These are phyloP conservation scores for Lizonia empirigonia DNA, from an alignment of 2,329 filamentous ascomycete genomes.

Conservation along the genomic window DNA sequence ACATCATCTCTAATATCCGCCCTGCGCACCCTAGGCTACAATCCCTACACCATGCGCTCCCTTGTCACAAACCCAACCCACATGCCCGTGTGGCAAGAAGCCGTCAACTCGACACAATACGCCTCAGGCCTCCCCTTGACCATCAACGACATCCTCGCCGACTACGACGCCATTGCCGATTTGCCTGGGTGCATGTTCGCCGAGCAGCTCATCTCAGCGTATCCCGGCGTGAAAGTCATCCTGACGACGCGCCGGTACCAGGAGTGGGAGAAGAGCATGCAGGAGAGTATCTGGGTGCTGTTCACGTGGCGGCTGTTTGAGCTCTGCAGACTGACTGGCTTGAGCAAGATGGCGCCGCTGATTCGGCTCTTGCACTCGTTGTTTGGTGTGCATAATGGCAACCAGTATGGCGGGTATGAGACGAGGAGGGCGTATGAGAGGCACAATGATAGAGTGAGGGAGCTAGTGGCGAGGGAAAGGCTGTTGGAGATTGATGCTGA, in stretches of 20 bases:
- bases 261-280: constrained; percentile 36
- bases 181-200: constrained; percentile 38
- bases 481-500: constrained; percentile 38
- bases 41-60: constrained; percentile 31
- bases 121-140: constrained; percentile 27
- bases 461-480: constrained; percentile 25
- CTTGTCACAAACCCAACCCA: constrained; percentile 27
- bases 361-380: constrained; percentile 29
- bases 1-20: constrained; percentile 59
- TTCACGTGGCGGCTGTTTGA: constrained; percentile 33
- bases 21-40: constrained; percentile 53
- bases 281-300: constrained; percentile 33
- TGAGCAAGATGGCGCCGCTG: constrained; percentile 34
- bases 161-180: constrained; percentile 48
- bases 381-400: constrained; percentile 33
- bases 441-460: constrained; percentile 35
- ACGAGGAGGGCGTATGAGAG: constrained; percentile 29
- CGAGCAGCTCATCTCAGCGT: constrained; percentile 37
- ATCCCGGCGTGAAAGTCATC: constrained; percentile 44
- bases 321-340: constrained; percentile 22
- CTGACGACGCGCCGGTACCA: constrained; percentile 37
- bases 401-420: constrained; percentile 28
- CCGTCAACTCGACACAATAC: constrained; percentile 31
- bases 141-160: constrained; percentile 52
- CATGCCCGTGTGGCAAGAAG: constrained; percentile 39